A percentile compares a stretch with the other conserved stretches of the same genome.
Conservation (phyloP, 495 filamentous ascomycete genomes). For the Cryomyces minteri region DNA sequence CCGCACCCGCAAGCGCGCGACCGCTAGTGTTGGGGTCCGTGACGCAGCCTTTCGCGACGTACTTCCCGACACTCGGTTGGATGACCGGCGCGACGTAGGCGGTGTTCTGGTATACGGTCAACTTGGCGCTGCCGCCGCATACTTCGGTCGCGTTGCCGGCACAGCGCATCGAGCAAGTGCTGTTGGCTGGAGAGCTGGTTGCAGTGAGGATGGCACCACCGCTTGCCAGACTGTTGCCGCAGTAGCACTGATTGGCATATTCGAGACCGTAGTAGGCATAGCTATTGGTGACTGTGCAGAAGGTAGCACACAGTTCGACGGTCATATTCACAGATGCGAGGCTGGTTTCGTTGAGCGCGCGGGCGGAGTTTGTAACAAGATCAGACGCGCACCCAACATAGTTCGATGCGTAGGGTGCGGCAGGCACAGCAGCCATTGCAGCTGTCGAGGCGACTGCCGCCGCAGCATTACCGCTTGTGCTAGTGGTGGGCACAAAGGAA, state of each 20-base stretch:
- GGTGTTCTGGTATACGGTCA: constrained; percentile 9
- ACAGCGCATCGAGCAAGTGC: constrained; percentile 6
- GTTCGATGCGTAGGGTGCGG: too few species aligned
- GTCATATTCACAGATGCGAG: constrained; percentile 5
- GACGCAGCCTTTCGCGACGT: constrained; percentile 2
- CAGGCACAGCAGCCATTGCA: too few species aligned
- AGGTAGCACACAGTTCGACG: constrained; percentile 3
- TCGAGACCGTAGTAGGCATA: constrained; percentile 9
- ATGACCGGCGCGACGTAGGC: constrained; percentile 2
- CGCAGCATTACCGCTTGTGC: not conserved
- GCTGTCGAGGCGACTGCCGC: too few species aligned
- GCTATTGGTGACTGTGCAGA: constrained; percentile 1
- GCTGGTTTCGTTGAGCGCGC: not conserved
- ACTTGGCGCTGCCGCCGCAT: constrained; percentile 6
- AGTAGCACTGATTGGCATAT: constrained; percentile 7
- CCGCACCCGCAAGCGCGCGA: not conserved
- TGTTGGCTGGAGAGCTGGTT: constrained; percentile 1
- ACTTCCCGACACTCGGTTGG: constrained; percentile 4
- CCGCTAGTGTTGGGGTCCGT: constrained; percentile 5
- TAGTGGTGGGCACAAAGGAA: constrained; percentile 1
- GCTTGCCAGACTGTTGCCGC: constrained; percentile 8
- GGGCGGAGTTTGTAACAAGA: not conserved
- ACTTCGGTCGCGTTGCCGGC: constrained; percentile 2
- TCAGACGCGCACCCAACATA: too few species aligned
- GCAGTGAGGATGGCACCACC: not conserved